A percentile compares a stretch with the other conserved stretches of the same genome.
phyloP scores from a whole-genome alignment of 768 basidiomycete genomes.

The Mycena capillaripes region DNA sequence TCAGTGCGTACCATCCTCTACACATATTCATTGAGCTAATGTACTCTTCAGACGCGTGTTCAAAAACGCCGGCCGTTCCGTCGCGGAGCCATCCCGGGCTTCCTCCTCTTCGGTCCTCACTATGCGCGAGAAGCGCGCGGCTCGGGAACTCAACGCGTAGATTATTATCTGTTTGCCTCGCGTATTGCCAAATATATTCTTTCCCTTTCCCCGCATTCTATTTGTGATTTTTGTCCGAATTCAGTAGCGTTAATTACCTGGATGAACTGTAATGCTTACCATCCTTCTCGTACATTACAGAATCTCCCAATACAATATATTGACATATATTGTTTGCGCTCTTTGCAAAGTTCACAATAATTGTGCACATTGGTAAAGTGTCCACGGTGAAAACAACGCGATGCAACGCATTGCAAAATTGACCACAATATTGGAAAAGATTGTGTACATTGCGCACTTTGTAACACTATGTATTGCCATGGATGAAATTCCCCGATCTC shows the following conservation, averaged over 20 bases:
- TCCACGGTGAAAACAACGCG: too few relatives aligned
- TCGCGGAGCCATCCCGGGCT: not conserved
- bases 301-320: not conserved
- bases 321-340: not conserved
- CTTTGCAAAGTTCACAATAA: not conserved
- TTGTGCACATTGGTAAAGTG: too few relatives aligned
- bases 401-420: too few relatives aligned
- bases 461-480: too few relatives aligned
- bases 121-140: not conserved
- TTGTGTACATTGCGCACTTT: not conserved
- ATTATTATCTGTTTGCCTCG: not conserved
- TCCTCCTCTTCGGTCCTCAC: not conserved
- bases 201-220: not conserved
- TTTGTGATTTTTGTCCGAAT: too few relatives aligned
- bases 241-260: too few relatives aligned
- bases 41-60: not conserved
- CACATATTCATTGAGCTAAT: not conserved
- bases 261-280: not conserved
- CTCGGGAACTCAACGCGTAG: not conserved
- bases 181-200: not conserved
- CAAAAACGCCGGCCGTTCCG: not conserved
- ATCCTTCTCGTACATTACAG: not conserved
- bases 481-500: too few relatives aligned
- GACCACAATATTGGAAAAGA: not conserved
- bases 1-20: constrained; percentile 2